Conservation (phyloP, 192 early-diverging fungal genomes). For the Backusella psychrophila region DNA sequence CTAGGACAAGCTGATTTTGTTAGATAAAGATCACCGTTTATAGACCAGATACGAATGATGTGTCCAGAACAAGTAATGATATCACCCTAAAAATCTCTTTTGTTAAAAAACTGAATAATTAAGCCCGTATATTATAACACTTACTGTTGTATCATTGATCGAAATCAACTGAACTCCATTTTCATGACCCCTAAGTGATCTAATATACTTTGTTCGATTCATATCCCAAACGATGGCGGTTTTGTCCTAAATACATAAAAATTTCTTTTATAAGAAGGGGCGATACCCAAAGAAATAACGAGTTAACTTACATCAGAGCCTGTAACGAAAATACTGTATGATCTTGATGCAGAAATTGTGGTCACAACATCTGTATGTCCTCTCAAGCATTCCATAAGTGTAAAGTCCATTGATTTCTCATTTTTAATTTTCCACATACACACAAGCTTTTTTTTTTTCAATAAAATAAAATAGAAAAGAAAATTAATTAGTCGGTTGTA, state of each 20-base stretch:
- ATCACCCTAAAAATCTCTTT: conserved; percentile 42
- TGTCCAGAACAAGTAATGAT: conserved; percentile 60
- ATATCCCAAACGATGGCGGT: conserved; percentile 65
- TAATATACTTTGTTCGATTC: conserved; percentile 61
- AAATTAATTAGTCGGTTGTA: background rate
- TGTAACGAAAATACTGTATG: conserved; percentile 58
- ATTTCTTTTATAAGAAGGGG: background rate
- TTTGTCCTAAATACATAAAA: conserved; percentile 42
- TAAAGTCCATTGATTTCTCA: conserved; percentile 44
- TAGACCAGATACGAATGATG: conserved; percentile 56
- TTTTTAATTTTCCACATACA: conserved; percentile 57
- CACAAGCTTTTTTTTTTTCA: conserved; percentile 42
- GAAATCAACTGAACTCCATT: conserved; percentile 46
- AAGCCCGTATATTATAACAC: background rate
- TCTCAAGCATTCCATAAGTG: conserved; percentile 51
- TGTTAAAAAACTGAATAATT: background rate
- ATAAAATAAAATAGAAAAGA: background rate
- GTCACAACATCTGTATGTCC: conserved; percentile 57
- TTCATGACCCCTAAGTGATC: conserved; percentile 53
- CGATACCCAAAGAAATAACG: background rate
- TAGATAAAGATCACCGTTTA: conserved; percentile 63
- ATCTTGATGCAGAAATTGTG: conserved; percentile 47
- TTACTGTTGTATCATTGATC: conserved; percentile 62
- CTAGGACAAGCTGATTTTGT: conserved; percentile 46
- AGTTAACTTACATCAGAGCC: conserved; percentile 44